phyloP scores from a whole-genome alignment of 495 filamentous ascomycete genomes.

The Penicillium odoratum region DNA sequence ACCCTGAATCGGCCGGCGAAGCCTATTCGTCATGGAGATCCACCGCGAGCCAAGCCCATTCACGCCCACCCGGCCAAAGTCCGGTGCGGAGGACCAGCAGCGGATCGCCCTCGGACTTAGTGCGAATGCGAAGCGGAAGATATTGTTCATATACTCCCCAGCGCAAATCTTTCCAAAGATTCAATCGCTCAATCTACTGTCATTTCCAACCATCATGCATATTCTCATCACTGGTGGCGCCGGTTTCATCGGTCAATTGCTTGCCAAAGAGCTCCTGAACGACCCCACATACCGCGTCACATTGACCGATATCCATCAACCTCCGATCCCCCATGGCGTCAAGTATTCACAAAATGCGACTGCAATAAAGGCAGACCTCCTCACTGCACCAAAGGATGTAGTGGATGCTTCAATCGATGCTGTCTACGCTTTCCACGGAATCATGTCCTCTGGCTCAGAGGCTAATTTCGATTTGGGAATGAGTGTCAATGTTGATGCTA shows the following conservation, averaged over 20 bases:
- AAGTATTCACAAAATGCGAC: conserved; percentile 54
- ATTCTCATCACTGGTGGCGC: conserved; percentile 70
- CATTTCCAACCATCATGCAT: conserved; percentile 38
- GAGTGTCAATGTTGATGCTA: conserved; percentile 68
- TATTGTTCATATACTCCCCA: conserved; percentile 19
- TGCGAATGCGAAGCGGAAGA: conserved; percentile 41
- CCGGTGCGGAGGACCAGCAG: conserved; percentile 32
- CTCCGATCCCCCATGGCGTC: conserved; percentile 52
- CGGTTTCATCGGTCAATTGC: conserved; percentile 67
- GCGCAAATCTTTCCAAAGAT: not conserved
- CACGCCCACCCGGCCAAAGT: conserved; percentile 33
- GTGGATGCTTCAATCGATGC: conserved; percentile 56
- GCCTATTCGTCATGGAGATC: conserved; percentile 14
- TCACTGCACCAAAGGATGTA: conserved; percentile 49
- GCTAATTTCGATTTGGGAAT: conserved; percentile 70
- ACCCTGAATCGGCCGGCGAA: not conserved
- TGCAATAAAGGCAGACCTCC: conserved; percentile 58
- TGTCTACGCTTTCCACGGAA: conserved; percentile 76
- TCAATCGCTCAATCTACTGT: not conserved
- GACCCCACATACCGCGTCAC: conserved; percentile 54
- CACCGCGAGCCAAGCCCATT: conserved; percentile 14
- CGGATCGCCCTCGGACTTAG: conserved; percentile 37
- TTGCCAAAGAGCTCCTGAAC: conserved; percentile 59
- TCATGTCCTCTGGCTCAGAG: conserved; percentile 76
- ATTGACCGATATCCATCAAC: conserved; percentile 62